These are phyloP conservation scores for Polygonum aviculare DNA, from an alignment of 148 eudicot genomes.

Conservation along the genomic window DNA sequence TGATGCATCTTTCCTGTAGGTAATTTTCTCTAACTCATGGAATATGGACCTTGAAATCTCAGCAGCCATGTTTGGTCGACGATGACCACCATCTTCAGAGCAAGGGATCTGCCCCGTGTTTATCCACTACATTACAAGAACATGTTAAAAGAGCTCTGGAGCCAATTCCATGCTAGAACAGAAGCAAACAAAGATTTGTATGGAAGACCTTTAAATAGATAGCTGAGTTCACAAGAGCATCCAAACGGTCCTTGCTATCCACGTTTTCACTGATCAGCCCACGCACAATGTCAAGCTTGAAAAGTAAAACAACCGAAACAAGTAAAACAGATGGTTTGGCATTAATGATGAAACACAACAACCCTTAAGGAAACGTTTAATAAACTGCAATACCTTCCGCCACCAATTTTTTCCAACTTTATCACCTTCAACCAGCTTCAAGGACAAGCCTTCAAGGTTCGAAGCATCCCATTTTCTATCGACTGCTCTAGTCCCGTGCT, in stretches of 20 bases:
- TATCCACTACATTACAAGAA: slow-evolving; percentile 64
- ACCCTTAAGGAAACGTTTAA: neutral
- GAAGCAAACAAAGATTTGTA: neutral
- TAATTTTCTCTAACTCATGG: slow-evolving; percentile 74
- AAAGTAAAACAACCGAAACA: slow-evolving; percentile 15
- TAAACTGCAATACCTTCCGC: slow-evolving; percentile 58
- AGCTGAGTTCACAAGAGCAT: slow-evolving; percentile 77
- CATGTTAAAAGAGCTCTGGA: slow-evolving; percentile 2
- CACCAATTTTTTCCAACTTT: slow-evolving; percentile 84
- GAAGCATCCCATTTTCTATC: slow-evolving; percentile 60
- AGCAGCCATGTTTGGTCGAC: slow-evolving; percentile 91
- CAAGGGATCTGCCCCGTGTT: slow-evolving; percentile 96
- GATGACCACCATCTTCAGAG: slow-evolving; percentile 97
- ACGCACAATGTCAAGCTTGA: slow-evolving; percentile 94
- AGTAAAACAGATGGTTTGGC: neutral
- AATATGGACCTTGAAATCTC: slow-evolving; percentile 92
- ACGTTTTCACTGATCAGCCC: slow-evolving; percentile 55
- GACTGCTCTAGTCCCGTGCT: slow-evolving; percentile 46
- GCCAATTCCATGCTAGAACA: neutral
- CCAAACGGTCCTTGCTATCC: slow-evolving; percentile 56
- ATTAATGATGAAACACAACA: neutral
- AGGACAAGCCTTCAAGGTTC: slow-evolving; percentile 67
- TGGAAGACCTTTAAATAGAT: slow-evolving; percentile 79
- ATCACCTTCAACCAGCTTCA: slow-evolving; percentile 82
- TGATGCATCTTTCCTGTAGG: slow-evolving; percentile 52